A percentile compares a stretch with the other conserved stretches of the same genome.
Conservation (phyloP, 352 stramenopile genomes). For the Blastocystis sp. region DNA sequence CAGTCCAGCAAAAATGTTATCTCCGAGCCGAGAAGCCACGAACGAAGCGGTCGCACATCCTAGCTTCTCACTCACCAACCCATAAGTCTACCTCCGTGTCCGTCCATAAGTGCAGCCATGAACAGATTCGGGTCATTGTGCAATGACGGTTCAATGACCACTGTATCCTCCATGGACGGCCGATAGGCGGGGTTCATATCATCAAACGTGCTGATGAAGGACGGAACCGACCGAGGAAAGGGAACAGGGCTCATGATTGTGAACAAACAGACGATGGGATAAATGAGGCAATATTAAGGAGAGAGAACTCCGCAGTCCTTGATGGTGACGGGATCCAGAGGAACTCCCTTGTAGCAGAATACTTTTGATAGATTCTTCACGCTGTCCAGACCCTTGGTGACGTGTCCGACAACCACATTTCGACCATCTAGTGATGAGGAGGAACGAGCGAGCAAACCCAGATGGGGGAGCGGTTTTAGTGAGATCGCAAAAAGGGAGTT, state of each 20-base stretch:
- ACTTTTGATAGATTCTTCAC: conserved; percentile 14
- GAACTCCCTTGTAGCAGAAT: conserved; percentile 47
- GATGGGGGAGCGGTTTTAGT: conserved; percentile 36
- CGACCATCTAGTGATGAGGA: conserved; percentile 35
- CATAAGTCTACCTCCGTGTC: conserved; percentile 28
- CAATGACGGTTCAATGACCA: background rate
- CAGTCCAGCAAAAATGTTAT: conserved; percentile 3
- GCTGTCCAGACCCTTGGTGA: conserved; percentile 25
- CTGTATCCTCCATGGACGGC: conserved; percentile 50
- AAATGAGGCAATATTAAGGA: background rate
- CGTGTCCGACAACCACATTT: conserved; percentile 51
- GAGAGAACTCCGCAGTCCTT: conserved; percentile 43
- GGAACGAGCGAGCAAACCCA: background rate
- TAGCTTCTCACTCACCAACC: background rate
- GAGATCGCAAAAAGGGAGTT: conserved; percentile 51
- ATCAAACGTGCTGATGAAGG: conserved; percentile 30
- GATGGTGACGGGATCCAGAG: conserved; percentile 41
- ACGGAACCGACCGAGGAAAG: background rate
- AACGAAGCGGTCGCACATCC: conserved; percentile 36
- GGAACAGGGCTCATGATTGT: background rate
- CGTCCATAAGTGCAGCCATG: conserved; percentile 34
- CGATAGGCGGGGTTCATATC: conserved; percentile 50
- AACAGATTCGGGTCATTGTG: conserved; percentile 16
- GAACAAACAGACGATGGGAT: conserved; percentile 6
- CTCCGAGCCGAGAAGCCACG: background rate